Conservation (phyloP, 306 rosid species). For the Cucumis cinereus region DNA sequence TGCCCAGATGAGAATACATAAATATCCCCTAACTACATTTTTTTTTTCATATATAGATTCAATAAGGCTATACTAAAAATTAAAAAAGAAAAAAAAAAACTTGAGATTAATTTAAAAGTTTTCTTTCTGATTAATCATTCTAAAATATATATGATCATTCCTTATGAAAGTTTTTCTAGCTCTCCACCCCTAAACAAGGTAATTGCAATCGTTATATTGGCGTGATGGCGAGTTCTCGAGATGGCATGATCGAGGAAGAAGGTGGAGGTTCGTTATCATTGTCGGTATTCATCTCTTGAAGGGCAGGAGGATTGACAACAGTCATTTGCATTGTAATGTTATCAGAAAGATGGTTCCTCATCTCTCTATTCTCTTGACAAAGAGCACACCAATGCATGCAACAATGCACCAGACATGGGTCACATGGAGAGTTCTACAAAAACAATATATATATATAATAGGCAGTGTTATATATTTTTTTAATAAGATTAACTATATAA, state of each 20-base stretch:
- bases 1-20: background rate
- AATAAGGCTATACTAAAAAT: background rate
- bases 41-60: background rate
- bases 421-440: constrained; percentile 69
- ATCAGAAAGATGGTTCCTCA: constrained; percentile 70
- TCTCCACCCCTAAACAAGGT: constrained; percentile 13
- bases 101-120: background rate
- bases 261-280: constrained; percentile 23
- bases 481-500: no score
- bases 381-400: constrained; percentile 93
- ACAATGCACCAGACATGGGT: constrained; percentile 87
- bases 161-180: background rate
- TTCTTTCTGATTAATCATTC: background rate
- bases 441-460: no score
- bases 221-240: constrained; percentile 23
- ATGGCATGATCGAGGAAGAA: constrained; percentile 23
- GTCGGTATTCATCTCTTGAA: constrained; percentile 64
- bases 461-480: no score
- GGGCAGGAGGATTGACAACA: constrained; percentile 59
- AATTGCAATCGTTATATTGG: constrained; percentile 57
- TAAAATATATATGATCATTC: background rate
- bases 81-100: no score
- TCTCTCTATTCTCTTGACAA: constrained; percentile 95
- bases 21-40: background rate
- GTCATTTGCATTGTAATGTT: constrained; percentile 47